Base-by-base conservation (phyloP, 768 basidiomycete species). In the Pleurotus giganteus region DNA sequence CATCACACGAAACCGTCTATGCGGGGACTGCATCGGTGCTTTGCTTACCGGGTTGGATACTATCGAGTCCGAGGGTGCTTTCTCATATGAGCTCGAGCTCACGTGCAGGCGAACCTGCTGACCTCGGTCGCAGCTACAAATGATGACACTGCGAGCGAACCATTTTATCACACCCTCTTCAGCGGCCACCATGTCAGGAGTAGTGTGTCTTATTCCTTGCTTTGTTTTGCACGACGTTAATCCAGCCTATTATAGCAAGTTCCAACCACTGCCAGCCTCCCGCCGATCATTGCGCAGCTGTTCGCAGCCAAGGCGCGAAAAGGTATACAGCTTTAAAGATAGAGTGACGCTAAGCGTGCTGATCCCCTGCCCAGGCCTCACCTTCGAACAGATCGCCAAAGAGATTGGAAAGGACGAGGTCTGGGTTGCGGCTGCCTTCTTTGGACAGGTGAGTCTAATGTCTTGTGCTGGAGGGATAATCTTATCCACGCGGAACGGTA, bases 361-460 rank as follows among this genome's bases (percentile, higher is more conserved):
- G 34, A 17, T 32, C 31, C n/a, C 19, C 24, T 21, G 36, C 11
- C 21, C 46, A 88, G 87, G 84, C 13, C 60, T 86, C 57, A 84
- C 85, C 12, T 93, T 91, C 58, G 88, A 84, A 54, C 72, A 80
- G 34, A 81, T 93, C 59, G 89, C 79, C 9, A 73, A 84, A 55
- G 74, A 73, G 5, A 78, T 93, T 51, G 82, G 78, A 21, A 84
- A 78, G 65, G 86, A 90, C 64, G 91, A 93, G 63, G 77, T 92
- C 23, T 93, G 89, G 88, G 77, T 91, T 23, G 90, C 90, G 2
- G 82, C 90, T 4, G 83, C 84, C 45, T 89, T 93, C 69, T 91
- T 90, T 60, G 90, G 85, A 5, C 90, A 91, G 74, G 88, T 87
- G 56, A 19, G 71, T 61, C 4, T 9, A n/a, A n/a, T n/a, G n/a